phyloP scores from a whole-genome alignment of 148 eudicot species.

The Talinum fruticosum region DNA sequence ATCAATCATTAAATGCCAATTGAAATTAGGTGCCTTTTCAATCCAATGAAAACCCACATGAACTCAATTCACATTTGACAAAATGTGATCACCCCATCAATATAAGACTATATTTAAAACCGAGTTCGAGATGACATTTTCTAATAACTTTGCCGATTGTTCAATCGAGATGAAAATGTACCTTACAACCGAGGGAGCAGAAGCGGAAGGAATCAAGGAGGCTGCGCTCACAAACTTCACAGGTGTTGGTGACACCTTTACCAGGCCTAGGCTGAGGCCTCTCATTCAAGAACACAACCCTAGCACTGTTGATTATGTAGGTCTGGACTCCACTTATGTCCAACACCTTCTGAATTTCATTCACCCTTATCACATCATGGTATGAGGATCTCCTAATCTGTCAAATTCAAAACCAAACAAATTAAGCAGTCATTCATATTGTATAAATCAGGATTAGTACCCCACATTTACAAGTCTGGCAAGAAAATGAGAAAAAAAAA shows the following conservation, averaged over 20 bases:
- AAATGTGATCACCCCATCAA: constrained; percentile 12
- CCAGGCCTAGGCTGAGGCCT: constrained; percentile 57
- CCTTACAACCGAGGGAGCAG: constrained; percentile 60
- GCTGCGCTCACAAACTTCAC: constrained; percentile 51
- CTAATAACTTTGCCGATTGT: too few relatives aligned
- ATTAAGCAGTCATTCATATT: background rate
- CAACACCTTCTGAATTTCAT: constrained; percentile 42
- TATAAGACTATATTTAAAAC: background rate
- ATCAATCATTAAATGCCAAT: background rate
- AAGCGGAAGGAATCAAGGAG: constrained; percentile 53
- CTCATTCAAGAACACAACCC: constrained; percentile 55
- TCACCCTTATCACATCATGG: constrained; percentile 53
- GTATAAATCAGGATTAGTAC: background rate
- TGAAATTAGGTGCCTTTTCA: background rate
- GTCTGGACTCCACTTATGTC: constrained; percentile 49
- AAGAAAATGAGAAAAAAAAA: constrained; percentile 3
- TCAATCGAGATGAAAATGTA: constrained; percentile 1
- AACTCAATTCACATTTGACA: background rate
- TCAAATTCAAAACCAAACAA: background rate
- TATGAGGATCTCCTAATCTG: constrained; percentile 61
- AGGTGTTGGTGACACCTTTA: constrained; percentile 54
- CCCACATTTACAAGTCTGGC: constrained; percentile 18
- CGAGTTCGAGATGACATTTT: background rate
- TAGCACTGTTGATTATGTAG: constrained; percentile 50
- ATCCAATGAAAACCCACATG: background rate